Conservation (phyloP, 2,329 filamentous ascomycete species). For the Polychaeton citri region DNA sequence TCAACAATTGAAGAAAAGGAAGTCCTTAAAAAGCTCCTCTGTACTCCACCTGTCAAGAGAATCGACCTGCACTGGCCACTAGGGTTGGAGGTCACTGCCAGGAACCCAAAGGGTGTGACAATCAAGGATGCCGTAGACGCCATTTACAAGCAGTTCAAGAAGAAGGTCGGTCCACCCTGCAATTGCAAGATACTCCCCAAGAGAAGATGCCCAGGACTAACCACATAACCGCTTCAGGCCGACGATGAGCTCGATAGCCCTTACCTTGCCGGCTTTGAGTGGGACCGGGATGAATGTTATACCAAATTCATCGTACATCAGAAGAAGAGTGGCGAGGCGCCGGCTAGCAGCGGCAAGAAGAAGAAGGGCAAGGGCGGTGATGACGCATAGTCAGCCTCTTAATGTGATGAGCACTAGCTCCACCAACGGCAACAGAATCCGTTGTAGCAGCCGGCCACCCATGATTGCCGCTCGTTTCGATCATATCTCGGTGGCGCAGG, state of each 20-base stretch:
- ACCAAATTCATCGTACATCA: slow-evolving; percentile 78
- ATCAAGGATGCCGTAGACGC: slow-evolving; percentile 95
- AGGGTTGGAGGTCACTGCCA: slow-evolving; percentile 73
- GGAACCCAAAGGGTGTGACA: slow-evolving; percentile 87
- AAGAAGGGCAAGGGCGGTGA: slow-evolving; percentile 37
- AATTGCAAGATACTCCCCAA: too few species aligned
- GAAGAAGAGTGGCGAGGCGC: slow-evolving; percentile 51
- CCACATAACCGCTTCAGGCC: slow-evolving; percentile 38
- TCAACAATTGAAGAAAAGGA: slow-evolving; percentile 68
- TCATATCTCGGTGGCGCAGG: too few species aligned
- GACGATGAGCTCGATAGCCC: slow-evolving; percentile 84
- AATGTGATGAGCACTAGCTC: too few species aligned
- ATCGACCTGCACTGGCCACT: slow-evolving; percentile 87
- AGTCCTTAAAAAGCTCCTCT: slow-evolving; percentile 67
- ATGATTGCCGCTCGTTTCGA: too few species aligned
- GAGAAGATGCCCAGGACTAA: background rate
- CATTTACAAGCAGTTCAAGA: slow-evolving; percentile 93
- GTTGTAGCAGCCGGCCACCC: too few species aligned
- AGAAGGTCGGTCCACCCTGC: slow-evolving; percentile 65
- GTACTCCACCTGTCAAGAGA: slow-evolving; percentile 76
- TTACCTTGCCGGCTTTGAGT: slow-evolving; percentile 88
- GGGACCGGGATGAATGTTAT: slow-evolving; percentile 88
- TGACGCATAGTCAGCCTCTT: slow-evolving; percentile 15
- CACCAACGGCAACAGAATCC: too few species aligned
- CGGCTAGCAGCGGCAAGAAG: slow-evolving; percentile 41